Conservation (phyloP, 1,284 basidiomycete species). For the Coniophora puteana region DNA sequence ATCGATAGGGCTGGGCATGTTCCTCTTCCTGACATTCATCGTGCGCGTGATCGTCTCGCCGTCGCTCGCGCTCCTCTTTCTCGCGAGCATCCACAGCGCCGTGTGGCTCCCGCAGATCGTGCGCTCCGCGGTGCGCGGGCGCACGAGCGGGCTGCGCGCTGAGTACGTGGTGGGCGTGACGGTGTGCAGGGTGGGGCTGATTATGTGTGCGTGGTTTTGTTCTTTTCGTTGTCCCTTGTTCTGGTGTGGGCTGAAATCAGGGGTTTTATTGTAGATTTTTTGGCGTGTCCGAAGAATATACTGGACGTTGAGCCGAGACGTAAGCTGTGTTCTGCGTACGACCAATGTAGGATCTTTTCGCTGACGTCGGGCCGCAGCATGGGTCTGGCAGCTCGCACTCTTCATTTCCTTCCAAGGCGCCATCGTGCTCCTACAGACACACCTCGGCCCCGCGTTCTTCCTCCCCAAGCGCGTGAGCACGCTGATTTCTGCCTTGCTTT, state of each 20-base stretch:
- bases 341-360: not conserved
- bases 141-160: conserved; percentile 62
- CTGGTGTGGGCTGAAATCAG: not conserved
- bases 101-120: conserved; percentile 86
- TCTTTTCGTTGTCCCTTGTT: not conserved
- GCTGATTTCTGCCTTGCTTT: not conserved
- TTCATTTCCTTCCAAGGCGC: conserved; percentile 65
- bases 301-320: conserved; percentile 72
- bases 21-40: conserved; percentile 65
- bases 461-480: conserved; percentile 56
- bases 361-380: conserved; percentile 40
- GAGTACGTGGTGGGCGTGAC: conserved; percentile 82
- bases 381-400: conserved; percentile 61
- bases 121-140: conserved; percentile 68
- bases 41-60: conserved; percentile 74
- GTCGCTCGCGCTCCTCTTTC: conserved; percentile 64
- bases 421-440: conserved; percentile 72
- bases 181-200: conserved; percentile 64
- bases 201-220: conserved; percentile 59
- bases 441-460: conserved; percentile 82
- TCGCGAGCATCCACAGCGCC: conserved; percentile 69
- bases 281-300: conserved; percentile 82
- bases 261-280: conserved; percentile 55
- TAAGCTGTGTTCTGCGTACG: conserved; percentile 28
- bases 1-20: conserved; percentile 65